Conservation (phyloP, 225 moss, liverwort and hornwort species). For the Sphagnum contortum region DNA sequence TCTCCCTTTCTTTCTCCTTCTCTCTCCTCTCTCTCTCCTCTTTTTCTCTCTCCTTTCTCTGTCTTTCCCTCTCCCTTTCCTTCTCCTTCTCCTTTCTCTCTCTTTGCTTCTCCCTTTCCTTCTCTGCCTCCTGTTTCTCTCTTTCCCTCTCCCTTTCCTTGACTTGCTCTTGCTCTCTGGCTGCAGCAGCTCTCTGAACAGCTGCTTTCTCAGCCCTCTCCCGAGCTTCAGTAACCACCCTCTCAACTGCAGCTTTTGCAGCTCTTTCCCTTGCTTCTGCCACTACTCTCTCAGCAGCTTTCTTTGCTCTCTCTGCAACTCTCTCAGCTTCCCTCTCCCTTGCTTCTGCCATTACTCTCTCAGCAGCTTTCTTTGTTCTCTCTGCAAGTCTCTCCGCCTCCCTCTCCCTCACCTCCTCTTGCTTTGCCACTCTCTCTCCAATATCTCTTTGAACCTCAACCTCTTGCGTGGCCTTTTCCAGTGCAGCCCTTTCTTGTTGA, state of each 20-base stretch:
- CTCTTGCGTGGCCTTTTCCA: constrained; percentile 12
- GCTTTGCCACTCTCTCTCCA: constrained; percentile 24
- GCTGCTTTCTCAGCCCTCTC: constrained; percentile 62
- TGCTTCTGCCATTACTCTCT: constrained; percentile 67
- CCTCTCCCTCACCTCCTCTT: constrained; percentile 17
- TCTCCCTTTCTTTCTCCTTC: constrained; percentile 24
- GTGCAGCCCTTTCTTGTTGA: constrained; percentile 12
- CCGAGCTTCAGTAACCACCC: constrained; percentile 62
- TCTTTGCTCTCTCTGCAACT: constrained; percentile 47
- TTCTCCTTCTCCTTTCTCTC: constrained; percentile 27
- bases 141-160: constrained; percentile 55
- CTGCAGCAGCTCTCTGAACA: constrained; percentile 36
- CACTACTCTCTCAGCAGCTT: constrained; percentile 62
- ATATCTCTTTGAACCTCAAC: constrained; percentile 37
- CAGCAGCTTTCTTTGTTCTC: constrained; percentile 49
- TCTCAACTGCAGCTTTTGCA: constrained; percentile 76
- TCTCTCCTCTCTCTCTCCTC: constrained; percentile 16
- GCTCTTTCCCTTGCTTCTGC: constrained; percentile 70
- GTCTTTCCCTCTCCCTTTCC: constrained; percentile 19
- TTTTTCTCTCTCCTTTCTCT: constrained; percentile 29
- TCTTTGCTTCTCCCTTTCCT: constrained; percentile 21
- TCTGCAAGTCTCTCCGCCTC: constrained; percentile 65
- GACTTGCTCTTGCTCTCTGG: constrained; percentile 46
- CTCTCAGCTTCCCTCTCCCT: constrained; percentile 67
- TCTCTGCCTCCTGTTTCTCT: constrained; percentile 34